A percentile compares a stretch with the other conserved stretches of the same genome.
Conservation (phyloP, 2,329 filamentous ascomycete species). For the Neonectria magnoliae region DNA sequence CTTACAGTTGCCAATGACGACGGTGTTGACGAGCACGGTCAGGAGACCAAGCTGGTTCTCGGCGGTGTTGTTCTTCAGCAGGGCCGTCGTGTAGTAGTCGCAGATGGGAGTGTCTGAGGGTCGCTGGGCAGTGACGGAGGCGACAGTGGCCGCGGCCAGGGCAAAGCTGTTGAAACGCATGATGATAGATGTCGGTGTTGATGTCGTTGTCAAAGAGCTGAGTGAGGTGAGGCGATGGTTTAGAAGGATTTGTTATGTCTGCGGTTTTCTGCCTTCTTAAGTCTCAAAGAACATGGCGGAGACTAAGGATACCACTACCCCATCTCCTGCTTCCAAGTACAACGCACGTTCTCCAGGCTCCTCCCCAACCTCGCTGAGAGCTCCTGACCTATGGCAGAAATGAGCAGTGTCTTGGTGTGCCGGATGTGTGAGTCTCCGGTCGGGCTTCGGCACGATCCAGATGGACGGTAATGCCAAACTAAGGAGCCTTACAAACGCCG, state of each 20-base stretch:
- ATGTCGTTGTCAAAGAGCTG: not conserved
- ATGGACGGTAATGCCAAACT: not conserved
- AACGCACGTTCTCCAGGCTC: not conserved
- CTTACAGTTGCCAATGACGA: constrained; percentile 70
- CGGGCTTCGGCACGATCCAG: constrained; percentile 6
- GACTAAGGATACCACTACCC: not conserved
- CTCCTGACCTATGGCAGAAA: not conserved
- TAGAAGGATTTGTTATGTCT: not conserved
- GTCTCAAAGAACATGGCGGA: not conserved
- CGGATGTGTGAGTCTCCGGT: constrained; percentile 11
- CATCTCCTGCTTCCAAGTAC: not conserved
- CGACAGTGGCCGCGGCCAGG: constrained; percentile 33
- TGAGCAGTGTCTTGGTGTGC: not conserved
- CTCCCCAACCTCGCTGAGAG: not conserved
- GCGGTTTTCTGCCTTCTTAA: not conserved
- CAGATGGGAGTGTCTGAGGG: constrained; percentile 64
- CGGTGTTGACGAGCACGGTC: constrained; percentile 69
- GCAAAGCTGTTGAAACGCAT: constrained; percentile 40
- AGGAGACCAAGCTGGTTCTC: constrained; percentile 66
- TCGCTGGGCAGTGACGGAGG: constrained; percentile 53
- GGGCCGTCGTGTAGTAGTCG: constrained; percentile 71
- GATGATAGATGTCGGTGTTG: constrained; percentile 14
- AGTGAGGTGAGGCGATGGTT: not conserved
- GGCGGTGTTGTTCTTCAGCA: constrained; percentile 68
- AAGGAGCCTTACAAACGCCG: not conserved